phyloP scores from a whole-genome alignment of 345 rosid species.

The Erysimum cheiranthoides region DNA sequence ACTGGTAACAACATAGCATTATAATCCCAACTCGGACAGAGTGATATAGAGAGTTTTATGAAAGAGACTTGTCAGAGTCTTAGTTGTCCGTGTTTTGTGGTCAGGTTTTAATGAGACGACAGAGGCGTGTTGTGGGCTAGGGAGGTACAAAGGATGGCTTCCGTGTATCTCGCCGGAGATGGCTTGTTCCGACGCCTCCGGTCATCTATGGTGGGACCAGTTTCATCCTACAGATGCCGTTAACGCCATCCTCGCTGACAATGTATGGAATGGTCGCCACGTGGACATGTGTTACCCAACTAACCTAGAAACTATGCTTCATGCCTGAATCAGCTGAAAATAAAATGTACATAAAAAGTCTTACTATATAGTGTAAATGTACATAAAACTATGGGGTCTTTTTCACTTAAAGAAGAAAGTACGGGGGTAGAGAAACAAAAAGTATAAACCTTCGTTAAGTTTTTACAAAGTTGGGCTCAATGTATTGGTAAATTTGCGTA shows the following conservation, averaged over 20 bases:
- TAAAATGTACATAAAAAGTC: slow-evolving; percentile 10
- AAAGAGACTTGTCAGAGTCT: not conserved
- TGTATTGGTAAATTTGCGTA: not conserved
- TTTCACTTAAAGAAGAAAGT: not conserved
- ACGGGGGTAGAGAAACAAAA: not conserved
- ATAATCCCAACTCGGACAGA: not conserved
- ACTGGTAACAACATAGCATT: not conserved
- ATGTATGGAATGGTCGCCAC: slow-evolving; percentile 83
- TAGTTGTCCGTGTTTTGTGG: slow-evolving; percentile 3
- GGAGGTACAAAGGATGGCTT: slow-evolving; percentile 85
- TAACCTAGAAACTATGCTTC: slow-evolving; percentile 65
- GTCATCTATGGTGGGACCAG: slow-evolving; percentile 91
- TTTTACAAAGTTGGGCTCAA: slow-evolving; percentile 26
- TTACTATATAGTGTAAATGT: slow-evolving; percentile 2
- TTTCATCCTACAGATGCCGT: slow-evolving; percentile 89
- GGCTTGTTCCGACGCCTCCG: slow-evolving; percentile 75
- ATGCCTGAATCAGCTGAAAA: not conserved
- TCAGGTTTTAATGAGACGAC: slow-evolving; percentile 75
- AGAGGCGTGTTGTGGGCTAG: slow-evolving; percentile 88
- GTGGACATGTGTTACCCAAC: slow-evolving; percentile 82
- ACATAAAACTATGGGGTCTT: not conserved
- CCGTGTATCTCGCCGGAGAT: slow-evolving; percentile 78
- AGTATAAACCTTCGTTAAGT: not conserved
- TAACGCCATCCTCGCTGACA: slow-evolving; percentile 84
- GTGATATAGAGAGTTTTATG: not conserved